phyloP scores from a whole-genome alignment of 768 basidiomycete genomes.

The Kwoniella sp. region DNA sequence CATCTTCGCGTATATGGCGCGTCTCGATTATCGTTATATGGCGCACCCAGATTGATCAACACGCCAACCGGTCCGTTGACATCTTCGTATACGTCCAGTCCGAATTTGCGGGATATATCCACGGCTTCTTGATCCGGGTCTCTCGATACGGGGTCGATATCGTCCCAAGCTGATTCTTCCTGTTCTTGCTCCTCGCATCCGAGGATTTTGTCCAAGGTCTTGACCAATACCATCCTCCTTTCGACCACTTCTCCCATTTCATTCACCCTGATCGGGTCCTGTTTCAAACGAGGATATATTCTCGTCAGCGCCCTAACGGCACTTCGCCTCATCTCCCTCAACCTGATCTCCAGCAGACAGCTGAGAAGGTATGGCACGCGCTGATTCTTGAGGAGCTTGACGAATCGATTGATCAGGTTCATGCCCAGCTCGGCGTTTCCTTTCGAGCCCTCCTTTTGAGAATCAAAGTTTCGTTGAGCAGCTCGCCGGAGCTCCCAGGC shows the following conservation, averaged over 20 bases:
- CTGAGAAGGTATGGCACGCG: constrained; percentile 85
- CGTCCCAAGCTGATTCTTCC: constrained; percentile 48
- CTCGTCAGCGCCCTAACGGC: constrained; percentile 64
- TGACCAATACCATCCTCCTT: constrained; percentile 47
- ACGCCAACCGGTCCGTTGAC: constrained; percentile 37
- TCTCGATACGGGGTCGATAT: constrained; percentile 24
- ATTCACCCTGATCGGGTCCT: constrained; percentile 31
- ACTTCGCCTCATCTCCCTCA: constrained; percentile 62
- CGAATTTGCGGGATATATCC: constrained; percentile 36
- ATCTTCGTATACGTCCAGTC: constrained; percentile 37
- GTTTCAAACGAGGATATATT: constrained; percentile 41
- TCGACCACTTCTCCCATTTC: constrained; percentile 62
- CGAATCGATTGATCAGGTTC: constrained; percentile 65
- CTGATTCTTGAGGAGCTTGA: constrained; percentile 68
- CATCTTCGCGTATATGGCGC: constrained; percentile 45
- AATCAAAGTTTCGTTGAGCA: constrained; percentile 72
- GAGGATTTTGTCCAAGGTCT: constrained; percentile 52
- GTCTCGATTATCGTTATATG: constrained; percentile 49
- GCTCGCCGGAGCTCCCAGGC: constrained; percentile 78
- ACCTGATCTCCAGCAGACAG: constrained; percentile 82
- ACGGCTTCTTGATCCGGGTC: constrained; percentile 41
- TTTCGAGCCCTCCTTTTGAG: constrained; percentile 56
- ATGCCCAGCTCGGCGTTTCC: constrained; percentile 67
- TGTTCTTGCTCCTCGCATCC: constrained; percentile 56
- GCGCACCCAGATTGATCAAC: constrained; percentile 40